These are phyloP conservation scores for Sphaerulina musiva DNA, from an alignment of 2,329 filamentous ascomycete species.

Conservation along the genomic window DNA sequence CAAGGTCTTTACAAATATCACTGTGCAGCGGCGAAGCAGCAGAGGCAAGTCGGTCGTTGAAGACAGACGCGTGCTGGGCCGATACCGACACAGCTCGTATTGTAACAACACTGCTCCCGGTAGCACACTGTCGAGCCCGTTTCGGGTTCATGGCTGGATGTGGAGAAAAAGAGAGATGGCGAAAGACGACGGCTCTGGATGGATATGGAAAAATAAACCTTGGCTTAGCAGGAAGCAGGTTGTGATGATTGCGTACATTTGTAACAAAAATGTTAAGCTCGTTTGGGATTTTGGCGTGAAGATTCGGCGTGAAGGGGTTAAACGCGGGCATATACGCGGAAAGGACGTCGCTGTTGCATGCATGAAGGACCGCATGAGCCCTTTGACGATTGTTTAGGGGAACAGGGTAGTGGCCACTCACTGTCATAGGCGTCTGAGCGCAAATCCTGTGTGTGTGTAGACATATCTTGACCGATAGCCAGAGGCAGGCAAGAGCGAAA, in stretches of 20 bases:
- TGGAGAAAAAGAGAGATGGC: neutral
- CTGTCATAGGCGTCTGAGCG: constrained; percentile 1
- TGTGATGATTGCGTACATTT: neutral
- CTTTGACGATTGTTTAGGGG: neutral
- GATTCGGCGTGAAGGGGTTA: neutral
- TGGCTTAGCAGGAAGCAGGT: neutral
- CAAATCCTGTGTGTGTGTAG: neutral
- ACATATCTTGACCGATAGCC: constrained; percentile 7
- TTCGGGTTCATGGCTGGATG: neutral
- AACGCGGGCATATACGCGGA: neutral
- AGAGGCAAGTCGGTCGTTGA: neutral
- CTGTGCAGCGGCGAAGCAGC: neutral
- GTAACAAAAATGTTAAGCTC: neutral
- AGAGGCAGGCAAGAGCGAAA: constrained; percentile 10
- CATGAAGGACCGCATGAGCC: neutral
- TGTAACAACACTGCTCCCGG: neutral
- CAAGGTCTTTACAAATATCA: neutral
- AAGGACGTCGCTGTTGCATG: neutral
- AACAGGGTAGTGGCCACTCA: neutral
- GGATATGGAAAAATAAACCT: neutral
- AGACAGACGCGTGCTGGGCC: neutral
- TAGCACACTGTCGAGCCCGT: neutral
- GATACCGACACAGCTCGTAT: neutral
- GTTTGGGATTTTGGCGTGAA: neutral
- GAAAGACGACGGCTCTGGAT: neutral